phyloP scores from a whole-genome alignment of 768 basidiomycete genomes.

The Ramaria sp. region DNA sequence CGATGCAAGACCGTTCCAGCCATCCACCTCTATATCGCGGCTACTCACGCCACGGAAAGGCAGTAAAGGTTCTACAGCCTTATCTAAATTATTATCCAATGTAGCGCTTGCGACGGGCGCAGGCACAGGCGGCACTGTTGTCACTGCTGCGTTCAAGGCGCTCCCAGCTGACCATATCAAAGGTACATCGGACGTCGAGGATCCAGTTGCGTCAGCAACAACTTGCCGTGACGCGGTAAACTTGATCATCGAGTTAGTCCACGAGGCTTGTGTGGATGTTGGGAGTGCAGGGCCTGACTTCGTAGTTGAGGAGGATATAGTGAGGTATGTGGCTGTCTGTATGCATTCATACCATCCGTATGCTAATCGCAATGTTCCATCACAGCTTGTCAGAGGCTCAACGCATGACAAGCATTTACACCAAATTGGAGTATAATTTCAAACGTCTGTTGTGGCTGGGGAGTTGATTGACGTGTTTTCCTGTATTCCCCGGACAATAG shows the following conservation, averaged over 20 bases:
- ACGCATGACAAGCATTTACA: constrained; percentile 73
- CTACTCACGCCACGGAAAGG: constrained; percentile 4
- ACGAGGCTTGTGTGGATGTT: constrained; percentile 52
- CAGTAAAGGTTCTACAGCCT: constrained; percentile 15
- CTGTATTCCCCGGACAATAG: neutral
- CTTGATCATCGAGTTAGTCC: constrained; percentile 61
- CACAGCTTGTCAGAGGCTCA: constrained; percentile 72
- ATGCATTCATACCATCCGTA: neutral
- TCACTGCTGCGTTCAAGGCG: constrained; percentile 71
- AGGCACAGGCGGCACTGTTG: constrained; percentile 20
- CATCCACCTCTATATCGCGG: neutral
- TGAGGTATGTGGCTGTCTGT: constrained; percentile 45
- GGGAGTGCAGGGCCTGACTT: constrained; percentile 38
- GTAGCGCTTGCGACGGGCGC: constrained; percentile 22
- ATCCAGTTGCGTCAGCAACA: constrained; percentile 44
- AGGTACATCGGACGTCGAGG: constrained; percentile 35
- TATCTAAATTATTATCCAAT: constrained; percentile 29
- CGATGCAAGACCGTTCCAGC: constrained; percentile 10
- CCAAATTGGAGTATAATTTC: constrained; percentile 90
- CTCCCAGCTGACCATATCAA: constrained; percentile 56
- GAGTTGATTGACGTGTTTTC: constrained; percentile 28
- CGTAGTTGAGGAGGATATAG: constrained; percentile 60
- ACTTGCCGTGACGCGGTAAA: constrained; percentile 74
- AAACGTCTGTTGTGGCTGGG: constrained; percentile 88
- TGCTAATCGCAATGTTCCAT: constrained; percentile 8